These are phyloP conservation scores for Cladosporium sp. DNA, from an alignment of 2,329 filamentous ascomycete genomes.

Conservation along the genomic window DNA sequence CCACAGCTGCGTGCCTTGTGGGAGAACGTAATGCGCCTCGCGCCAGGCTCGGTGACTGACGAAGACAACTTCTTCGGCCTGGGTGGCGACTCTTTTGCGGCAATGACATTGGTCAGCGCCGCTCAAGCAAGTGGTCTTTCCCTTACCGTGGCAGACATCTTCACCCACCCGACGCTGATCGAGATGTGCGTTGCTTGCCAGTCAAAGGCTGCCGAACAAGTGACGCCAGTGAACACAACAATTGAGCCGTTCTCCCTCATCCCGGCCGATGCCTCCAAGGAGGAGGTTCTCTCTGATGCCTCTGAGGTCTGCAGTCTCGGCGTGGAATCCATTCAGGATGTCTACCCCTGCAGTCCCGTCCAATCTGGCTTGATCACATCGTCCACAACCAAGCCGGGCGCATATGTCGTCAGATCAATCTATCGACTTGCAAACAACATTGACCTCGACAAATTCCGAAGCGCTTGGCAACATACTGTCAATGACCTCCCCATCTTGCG, in stretches of 20 bases:
- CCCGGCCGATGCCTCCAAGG: background rate
- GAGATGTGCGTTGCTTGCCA: constrained; percentile 12
- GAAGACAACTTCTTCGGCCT: constrained; percentile 43
- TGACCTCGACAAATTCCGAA: constrained; percentile 29
- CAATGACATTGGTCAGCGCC: constrained; percentile 42
- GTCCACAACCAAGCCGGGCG: constrained; percentile 10
- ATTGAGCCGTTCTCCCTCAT: constrained; percentile 12
- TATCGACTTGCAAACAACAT: constrained; percentile 20
- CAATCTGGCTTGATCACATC: constrained; percentile 39
- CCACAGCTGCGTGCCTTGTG: constrained; percentile 31
- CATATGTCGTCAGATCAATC: constrained; percentile 4
- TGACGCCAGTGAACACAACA: background rate
- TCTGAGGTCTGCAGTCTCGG: constrained; percentile 12
- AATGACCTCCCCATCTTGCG: constrained; percentile 34
- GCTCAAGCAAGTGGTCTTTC: constrained; percentile 31
- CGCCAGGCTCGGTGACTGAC: constrained; percentile 15
- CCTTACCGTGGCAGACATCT: constrained; percentile 38
- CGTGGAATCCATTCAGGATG: constrained; percentile 32
- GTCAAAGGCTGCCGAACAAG: background rate
- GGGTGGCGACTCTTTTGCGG: constrained; percentile 44
- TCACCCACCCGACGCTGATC: constrained; percentile 27
- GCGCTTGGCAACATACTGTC: constrained; percentile 35
- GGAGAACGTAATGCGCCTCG: constrained; percentile 27
- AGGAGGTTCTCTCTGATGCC: constrained; percentile 10
- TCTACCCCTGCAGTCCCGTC: constrained; percentile 40